A percentile compares a stretch with the other conserved stretches of the same genome.
Conservation (phyloP, 192 early-diverging fungal species). For the Dimargaris xerosporica region DNA sequence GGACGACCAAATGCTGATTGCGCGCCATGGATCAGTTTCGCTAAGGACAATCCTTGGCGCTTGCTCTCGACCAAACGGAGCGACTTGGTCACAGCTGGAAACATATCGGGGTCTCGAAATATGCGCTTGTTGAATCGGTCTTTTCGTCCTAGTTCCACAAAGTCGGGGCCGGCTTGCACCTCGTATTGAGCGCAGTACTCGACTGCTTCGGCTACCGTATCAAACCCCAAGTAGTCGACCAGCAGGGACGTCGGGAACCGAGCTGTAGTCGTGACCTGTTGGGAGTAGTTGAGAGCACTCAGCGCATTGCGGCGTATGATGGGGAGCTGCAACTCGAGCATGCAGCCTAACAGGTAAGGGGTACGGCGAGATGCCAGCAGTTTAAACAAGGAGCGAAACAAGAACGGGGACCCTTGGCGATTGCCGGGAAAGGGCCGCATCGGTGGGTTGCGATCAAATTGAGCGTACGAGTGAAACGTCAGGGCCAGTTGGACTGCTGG, state of each 20-base stretch:
- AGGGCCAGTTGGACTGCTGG: slow-evolving; percentile 55
- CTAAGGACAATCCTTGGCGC: background rate
- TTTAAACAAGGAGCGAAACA: slow-evolving; percentile 60
- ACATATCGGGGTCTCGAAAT: slow-evolving; percentile 16
- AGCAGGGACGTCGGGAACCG: slow-evolving; percentile 31
- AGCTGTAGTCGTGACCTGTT: slow-evolving; percentile 28
- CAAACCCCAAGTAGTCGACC: slow-evolving; percentile 40
- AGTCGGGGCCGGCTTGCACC: slow-evolving; percentile 13
- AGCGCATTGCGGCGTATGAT: slow-evolving; percentile 58
- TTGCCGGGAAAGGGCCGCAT: slow-evolving; percentile 29
- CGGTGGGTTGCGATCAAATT: slow-evolving; percentile 27
- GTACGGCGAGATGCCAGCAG: slow-evolving; percentile 35
- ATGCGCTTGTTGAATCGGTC: slow-evolving; percentile 16
- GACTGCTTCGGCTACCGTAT: slow-evolving; percentile 32
- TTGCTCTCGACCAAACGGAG: background rate
- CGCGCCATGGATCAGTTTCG: background rate
- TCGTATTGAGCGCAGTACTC: slow-evolving; percentile 22
- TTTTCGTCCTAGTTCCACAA: slow-evolving; percentile 25
- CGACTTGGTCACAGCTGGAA: background rate
- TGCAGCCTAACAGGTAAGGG: slow-evolving; percentile 61
- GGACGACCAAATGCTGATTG: background rate
- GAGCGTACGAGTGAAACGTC: slow-evolving; percentile 40
- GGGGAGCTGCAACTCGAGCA: slow-evolving; percentile 58
- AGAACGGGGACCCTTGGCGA: slow-evolving; percentile 39
- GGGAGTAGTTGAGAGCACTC: slow-evolving; percentile 52